Evolutionary conservation across 1,139 yeast genomes (phyloP), one percentile per base, ranked within the genome.

Genomic region (Kluyveromyces sp.): DNA sequence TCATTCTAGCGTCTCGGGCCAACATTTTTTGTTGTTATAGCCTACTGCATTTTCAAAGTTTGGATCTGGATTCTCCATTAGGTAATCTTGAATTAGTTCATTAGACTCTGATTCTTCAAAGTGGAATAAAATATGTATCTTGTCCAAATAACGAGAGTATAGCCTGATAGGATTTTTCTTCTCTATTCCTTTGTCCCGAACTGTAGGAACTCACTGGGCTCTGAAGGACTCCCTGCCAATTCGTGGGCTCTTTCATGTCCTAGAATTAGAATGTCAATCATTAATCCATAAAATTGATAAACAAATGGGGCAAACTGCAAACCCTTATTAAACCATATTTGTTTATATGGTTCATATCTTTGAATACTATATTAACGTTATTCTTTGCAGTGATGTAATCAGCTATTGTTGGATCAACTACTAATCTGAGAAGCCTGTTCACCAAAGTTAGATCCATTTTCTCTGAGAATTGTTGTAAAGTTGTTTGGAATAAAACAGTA

Each of bases 1-100:
- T 78, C 98, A 94, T 92, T 51, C 97, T 75, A 21, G 82, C 71
- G 62, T 92, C 98, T 43, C 87, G 72, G 98, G 97, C 99, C 99
- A 94, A 61, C 97, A 89, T 45, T 81, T 80, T 55, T 85, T 87
- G 56, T 88, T 88, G 55, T 86, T 87, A 64, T 90, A 92, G 0
- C 95, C 95, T 27, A 84, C 79, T n/a, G 83, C 81, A 54, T 82
- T 83, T 58, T 86, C 95, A 64, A 84, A 84, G 58, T 86, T 86
- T 0, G 96, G 96, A 67, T 89, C 97, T 0, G 97, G 96, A 57
- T 88, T 85, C 54, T 88, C 96, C 0, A 83, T 72, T 35, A 89
- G 66, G 58, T 74, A 90, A 31, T 87, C 88, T 52, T 83, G 84
- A 31, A 86, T 77, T 41, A 94, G 69, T 15, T 81, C 95, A 41